Evolutionary conservation across 257 asterid species (phyloP).

Genomic region (Nyctanthes arbortristis): DNA sequence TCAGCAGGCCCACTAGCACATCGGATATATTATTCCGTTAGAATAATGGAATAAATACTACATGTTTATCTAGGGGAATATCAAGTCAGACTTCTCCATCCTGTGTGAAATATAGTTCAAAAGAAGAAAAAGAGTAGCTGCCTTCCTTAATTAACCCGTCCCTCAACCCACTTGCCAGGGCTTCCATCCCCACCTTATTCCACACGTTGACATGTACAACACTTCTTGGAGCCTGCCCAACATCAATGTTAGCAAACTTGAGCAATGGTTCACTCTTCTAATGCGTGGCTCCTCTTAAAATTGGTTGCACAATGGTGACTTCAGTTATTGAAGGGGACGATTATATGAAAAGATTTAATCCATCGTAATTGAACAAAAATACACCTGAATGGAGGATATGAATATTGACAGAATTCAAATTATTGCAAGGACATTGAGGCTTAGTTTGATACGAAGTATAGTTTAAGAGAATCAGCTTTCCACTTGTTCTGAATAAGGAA

Average conservation of each 20-base stretch:
- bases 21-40: too few species aligned
- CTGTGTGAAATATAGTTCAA: neutral
- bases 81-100: too few species aligned
- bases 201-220: neutral
- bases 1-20: too few species aligned
- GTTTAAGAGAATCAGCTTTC: neutral
- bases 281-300: slow-evolving; percentile 7
- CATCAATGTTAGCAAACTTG: slow-evolving; percentile 7
- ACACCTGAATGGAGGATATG: neutral
- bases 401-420: neutral
- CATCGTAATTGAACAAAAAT: neutral
- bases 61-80: too few species aligned
- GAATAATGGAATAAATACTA: too few species aligned
- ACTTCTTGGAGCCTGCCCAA: slow-evolving; percentile 8
- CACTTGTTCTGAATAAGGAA: neutral
- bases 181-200: neutral
- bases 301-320: neutral
- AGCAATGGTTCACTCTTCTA: slow-evolving; percentile 9
- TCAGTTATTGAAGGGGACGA: neutral
- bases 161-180: neutral
- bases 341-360: neutral
- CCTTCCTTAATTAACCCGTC: too few species aligned
- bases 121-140: neutral
- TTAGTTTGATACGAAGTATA: too few species aligned
- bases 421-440: neutral